Evolutionary conservation across 768 basidiomycete genomes (phyloP).

Genomic region (Russula ochroleuca): DNA sequence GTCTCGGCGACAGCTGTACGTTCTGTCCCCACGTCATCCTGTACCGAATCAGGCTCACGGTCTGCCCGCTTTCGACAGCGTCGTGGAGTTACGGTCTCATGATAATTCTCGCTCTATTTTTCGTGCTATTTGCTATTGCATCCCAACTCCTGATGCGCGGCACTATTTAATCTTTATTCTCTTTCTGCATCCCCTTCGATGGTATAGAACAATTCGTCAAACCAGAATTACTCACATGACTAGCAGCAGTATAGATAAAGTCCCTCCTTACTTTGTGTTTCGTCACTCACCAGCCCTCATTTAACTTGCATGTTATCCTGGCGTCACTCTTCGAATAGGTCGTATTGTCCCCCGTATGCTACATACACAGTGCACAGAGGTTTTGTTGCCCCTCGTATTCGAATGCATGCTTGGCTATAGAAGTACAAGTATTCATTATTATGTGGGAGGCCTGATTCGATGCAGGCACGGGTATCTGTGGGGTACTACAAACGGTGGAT

Average conservation of each 20-base stretch:
- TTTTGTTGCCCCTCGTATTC: not conserved
- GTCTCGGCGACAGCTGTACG: constrained; percentile 36
- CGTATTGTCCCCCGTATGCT: not conserved
- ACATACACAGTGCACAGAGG: not conserved
- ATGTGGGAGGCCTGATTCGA: not conserved
- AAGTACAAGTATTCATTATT: not conserved
- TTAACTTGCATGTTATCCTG: not conserved
- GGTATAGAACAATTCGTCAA: not conserved
- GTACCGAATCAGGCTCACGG: not conserved
- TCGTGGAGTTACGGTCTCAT: constrained; percentile 34
- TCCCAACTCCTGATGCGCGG: constrained; percentile 34
- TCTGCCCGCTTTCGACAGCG: constrained; percentile 32
- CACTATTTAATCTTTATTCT: constrained; percentile 13
- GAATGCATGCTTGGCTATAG: not conserved
- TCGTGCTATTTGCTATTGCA: constrained; percentile 42
- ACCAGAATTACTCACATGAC: not conserved
- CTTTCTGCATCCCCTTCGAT: not conserved
- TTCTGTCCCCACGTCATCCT: not conserved
- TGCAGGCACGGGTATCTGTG: not conserved
- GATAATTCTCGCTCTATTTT: constrained; percentile 42
- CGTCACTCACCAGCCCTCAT: not conserved
- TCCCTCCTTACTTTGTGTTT: not conserved
- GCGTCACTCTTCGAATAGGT: not conserved
- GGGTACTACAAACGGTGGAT: not conserved
- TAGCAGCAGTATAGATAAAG: not conserved